These are phyloP conservation scores for Salisapilia sapeloensis DNA, from an alignment of 352 stramenopile species.

Conservation along the genomic window DNA sequence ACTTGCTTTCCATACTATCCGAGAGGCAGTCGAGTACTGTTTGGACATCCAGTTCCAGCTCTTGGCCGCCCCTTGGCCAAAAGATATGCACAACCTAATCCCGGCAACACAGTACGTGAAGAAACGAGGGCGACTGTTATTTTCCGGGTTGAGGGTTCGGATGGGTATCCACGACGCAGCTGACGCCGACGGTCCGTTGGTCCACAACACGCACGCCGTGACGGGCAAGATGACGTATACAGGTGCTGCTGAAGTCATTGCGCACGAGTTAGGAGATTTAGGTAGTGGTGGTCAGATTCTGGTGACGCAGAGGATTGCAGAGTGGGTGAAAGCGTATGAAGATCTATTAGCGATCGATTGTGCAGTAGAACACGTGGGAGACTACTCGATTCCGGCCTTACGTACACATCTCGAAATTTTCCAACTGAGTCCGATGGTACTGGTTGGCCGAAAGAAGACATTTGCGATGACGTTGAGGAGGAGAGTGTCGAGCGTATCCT, in stretches of 20 bases:
- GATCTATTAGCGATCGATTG: conserved; percentile 20
- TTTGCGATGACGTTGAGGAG: conserved; percentile 20
- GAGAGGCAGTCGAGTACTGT: conserved; percentile 39
- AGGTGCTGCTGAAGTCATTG: conserved; percentile 42
- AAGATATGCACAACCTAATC: conserved; percentile 26
- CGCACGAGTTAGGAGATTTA: conserved; percentile 36
- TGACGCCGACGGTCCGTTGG: conserved; percentile 25
- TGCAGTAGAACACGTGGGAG: conserved; percentile 27
- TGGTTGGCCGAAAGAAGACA: conserved; percentile 30
- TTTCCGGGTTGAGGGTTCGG: conserved; percentile 43
- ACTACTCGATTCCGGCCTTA: conserved; percentile 21
- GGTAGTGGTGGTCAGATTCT: conserved; percentile 56
- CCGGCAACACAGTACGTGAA: conserved; percentile 21
- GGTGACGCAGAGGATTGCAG: conserved; percentile 34
- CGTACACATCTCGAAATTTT: conserved; percentile 42
- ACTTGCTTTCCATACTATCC: conserved; percentile 44
- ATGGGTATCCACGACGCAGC: conserved; percentile 66
- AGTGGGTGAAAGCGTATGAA: conserved; percentile 22
- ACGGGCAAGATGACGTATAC: conserved; percentile 53
- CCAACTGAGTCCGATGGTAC: conserved; percentile 30
- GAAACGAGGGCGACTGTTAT: conserved; percentile 27
- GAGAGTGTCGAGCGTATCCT: conserved; percentile 1
- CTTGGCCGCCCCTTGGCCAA: conserved; percentile 33
- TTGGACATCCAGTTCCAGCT: conserved; percentile 39
- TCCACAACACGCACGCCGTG: conserved; percentile 35